These are phyloP conservation scores for Trichoderma hamatum DNA, from an alignment of 2,329 filamentous ascomycete species.

Conservation along the genomic window DNA sequence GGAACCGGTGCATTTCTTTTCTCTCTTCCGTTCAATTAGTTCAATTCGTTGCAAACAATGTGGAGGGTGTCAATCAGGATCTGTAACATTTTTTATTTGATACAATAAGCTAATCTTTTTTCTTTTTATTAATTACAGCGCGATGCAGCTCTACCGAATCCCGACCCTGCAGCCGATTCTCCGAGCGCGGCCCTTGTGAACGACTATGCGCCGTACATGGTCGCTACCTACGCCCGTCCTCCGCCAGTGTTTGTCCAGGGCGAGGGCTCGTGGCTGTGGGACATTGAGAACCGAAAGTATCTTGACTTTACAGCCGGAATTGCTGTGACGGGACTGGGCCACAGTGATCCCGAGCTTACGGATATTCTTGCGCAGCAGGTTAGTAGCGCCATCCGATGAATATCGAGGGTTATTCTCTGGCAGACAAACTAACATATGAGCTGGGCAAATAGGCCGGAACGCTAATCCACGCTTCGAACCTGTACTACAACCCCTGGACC, in stretches of 20 bases:
- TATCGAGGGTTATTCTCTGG: too few species aligned
- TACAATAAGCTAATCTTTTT: background rate
- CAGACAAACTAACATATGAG: too few species aligned
- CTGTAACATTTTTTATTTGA: background rate
- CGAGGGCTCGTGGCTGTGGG: conserved; percentile 85
- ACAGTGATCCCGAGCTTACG: conserved; percentile 80
- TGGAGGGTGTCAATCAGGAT: background rate
- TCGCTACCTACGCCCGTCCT: conserved; percentile 90
- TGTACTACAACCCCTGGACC: conserved; percentile 97
- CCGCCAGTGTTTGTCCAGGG: conserved; percentile 88
- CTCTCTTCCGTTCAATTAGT: rapidly evolving
- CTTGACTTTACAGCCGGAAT: conserved; percentile 96
- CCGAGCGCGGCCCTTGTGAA: conserved; percentile 73
- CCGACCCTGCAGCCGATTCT: conserved; percentile 75
- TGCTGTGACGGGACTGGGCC: conserved; percentile 89
- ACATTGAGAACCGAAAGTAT: conserved; percentile 85
- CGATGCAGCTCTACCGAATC: conserved; percentile 56
- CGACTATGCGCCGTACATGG: conserved; percentile 84
- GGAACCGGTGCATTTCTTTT: background rate
- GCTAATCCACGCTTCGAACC: conserved; percentile 88
- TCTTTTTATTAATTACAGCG: too few species aligned
- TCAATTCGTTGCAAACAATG: background rate
- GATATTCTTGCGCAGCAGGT: conserved; percentile 79
- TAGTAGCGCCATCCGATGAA: conserved; percentile 28
- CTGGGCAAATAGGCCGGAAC: conserved; percentile 62